Conservation (phyloP, 164 flowering plant species). For the Litsea cubeba region DNA sequence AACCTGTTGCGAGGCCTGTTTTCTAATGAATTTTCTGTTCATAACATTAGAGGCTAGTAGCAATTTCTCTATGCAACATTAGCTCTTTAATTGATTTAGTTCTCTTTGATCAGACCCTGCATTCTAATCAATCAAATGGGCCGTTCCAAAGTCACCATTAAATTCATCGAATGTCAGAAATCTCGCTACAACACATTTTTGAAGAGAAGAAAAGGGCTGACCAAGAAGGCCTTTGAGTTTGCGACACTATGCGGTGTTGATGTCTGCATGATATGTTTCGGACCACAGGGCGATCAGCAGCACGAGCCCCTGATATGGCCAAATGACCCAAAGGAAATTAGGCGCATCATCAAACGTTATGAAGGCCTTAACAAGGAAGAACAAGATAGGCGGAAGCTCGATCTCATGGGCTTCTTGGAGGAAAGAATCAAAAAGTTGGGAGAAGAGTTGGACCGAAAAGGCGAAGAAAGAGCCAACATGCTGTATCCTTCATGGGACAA, state of each 20-base stretch:
- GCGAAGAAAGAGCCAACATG: neutral
- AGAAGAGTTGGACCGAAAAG: neutral
- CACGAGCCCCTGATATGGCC: conserved; percentile 30
- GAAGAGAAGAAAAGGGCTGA: conserved; percentile 31
- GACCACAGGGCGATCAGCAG: conserved; percentile 13
- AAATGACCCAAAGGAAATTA: conserved; percentile 7
- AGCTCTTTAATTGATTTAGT: no score
- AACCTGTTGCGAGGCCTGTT: no score
- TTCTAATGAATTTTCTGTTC: no score
- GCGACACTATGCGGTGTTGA: conserved; percentile 34
- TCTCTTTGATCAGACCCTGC: neutral
- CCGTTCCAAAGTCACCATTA: conserved; percentile 17
- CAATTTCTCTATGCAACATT: no score
- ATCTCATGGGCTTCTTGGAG: neutral
- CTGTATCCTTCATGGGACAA: neutral
- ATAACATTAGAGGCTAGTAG: no score
- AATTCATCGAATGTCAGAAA: conserved; percentile 14
- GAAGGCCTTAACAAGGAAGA: neutral
- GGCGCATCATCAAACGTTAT: conserved; percentile 20
- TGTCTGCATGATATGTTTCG: conserved; percentile 38
- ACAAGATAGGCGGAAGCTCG: neutral
- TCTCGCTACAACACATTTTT: conserved; percentile 23
- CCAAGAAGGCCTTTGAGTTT: conserved; percentile 28
- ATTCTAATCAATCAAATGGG: conserved; percentile 16
- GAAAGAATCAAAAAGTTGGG: neutral